A percentile compares a stretch with the other conserved stretches of the same genome.
Evolutionary conservation across 805 yeast species (phyloP).

Genomic region (Myxozyma nipponensis): DNA sequence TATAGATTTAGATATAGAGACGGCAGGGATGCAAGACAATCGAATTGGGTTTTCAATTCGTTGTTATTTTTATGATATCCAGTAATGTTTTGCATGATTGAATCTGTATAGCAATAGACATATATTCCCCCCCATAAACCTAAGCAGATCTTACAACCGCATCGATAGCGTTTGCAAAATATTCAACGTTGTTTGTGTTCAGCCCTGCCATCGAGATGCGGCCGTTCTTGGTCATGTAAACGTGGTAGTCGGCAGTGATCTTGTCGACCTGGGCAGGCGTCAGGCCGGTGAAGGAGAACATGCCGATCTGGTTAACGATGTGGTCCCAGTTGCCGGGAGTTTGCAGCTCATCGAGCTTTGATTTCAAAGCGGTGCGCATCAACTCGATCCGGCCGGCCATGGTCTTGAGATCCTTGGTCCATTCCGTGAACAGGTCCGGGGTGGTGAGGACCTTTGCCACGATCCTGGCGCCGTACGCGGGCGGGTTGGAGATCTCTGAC

Average conservation of each 20-base stretch:
- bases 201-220: conserved; percentile 93
- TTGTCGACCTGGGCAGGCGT: conserved; percentile 68
- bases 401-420: conserved; percentile 78
- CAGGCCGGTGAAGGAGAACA: conserved; percentile 94
- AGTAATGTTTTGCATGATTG: no score
- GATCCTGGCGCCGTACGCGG: conserved; percentile 91
- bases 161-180: conserved; percentile 78
- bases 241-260: conserved; percentile 71
- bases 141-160: conserved; percentile 19
- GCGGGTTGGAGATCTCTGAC: conserved; percentile 88
- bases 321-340: conserved; percentile 95
- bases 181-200: conserved; percentile 69
- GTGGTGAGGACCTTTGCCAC: conserved; percentile 70
- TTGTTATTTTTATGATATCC: no score
- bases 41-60: no score
- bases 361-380: conserved; percentile 71
- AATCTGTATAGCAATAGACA: no score
- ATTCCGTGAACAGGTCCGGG: conserved; percentile 64
- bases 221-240: conserved; percentile 78
- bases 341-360: conserved; percentile 53
- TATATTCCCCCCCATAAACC: no score
- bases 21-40: no score
- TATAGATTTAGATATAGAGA: no score
- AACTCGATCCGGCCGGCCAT: conserved; percentile 80
- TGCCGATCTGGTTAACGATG: conserved; percentile 85